Conservation (phyloP, 179 eudicot genomes). For the Nepenthes alata region DNA sequence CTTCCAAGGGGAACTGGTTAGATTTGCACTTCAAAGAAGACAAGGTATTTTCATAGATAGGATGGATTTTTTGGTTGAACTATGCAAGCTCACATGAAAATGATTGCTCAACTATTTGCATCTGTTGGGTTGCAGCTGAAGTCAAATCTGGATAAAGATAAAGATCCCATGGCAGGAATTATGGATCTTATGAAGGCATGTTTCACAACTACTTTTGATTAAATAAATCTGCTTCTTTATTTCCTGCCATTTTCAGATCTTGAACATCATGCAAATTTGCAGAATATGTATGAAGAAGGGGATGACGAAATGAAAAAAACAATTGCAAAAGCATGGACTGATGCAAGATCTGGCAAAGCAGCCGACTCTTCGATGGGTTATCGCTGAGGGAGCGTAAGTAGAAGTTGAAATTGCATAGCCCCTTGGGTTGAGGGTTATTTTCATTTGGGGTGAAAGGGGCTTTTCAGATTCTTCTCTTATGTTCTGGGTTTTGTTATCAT, state of each 20-base stretch:
- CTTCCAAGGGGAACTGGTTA: constrained; percentile 71
- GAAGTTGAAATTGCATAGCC: not conserved
- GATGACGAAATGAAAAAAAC: constrained; percentile 95
- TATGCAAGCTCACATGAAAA: not conserved
- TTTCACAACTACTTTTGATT: not conserved
- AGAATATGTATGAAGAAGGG: constrained; percentile 98
- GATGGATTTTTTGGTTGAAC: not conserved
- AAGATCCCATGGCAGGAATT: constrained; percentile 95
- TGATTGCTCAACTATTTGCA: not conserved
- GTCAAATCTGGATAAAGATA: constrained; percentile 63
- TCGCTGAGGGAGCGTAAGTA: constrained; percentile 14
- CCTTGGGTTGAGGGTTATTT: no score
- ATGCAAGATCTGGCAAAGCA: constrained; percentile 85
- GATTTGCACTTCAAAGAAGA: constrained; percentile 88
- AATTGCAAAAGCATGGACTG: constrained; percentile 94
- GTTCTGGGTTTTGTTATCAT: not conserved
- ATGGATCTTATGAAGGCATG: constrained; percentile 95
- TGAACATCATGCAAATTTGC: constrained; percentile 11
- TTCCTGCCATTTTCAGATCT: not conserved
- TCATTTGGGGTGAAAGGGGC: no score
- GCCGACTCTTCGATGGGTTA: constrained; percentile 52
- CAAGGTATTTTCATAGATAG: constrained; percentile 35
- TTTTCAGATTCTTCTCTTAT: not conserved
- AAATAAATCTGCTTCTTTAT: not conserved
- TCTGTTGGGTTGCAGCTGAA: constrained; percentile 37